Conservation (phyloP, 257 asterid genomes). For the Cruciata laevipes region DNA sequence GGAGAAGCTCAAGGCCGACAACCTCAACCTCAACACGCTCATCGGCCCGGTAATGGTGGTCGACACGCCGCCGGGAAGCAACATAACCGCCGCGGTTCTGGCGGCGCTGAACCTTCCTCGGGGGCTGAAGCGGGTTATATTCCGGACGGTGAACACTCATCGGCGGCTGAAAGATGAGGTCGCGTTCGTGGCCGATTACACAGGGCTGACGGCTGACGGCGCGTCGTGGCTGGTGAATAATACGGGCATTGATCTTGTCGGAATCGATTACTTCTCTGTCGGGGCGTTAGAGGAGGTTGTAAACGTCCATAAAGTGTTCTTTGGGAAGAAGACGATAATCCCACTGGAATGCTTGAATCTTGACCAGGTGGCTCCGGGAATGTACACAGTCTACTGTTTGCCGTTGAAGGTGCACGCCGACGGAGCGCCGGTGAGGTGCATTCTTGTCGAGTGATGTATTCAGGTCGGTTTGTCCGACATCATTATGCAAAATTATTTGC, state of each 20-base stretch:
- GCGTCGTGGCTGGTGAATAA: slow-evolving; percentile 25
- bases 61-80: not conserved
- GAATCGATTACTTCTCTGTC: slow-evolving; percentile 28
- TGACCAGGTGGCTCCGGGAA: slow-evolving; percentile 17
- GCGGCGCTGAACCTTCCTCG: not conserved
- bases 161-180: slow-evolving; percentile 15
- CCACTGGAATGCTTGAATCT: slow-evolving; percentile 29
- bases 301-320: slow-evolving; percentile 16
- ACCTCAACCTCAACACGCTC: not conserved
- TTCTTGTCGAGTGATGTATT: slow-evolving; percentile 14
- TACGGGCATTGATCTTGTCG: slow-evolving; percentile 22
- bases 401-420: slow-evolving; percentile 25
- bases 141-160: not conserved
- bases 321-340: slow-evolving; percentile 14
- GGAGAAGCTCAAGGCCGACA: not conserved
- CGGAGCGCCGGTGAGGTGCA: slow-evolving; percentile 36
- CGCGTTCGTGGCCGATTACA: slow-evolving; percentile 9
- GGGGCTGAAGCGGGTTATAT: not conserved
- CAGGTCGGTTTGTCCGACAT: no score
- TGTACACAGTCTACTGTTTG: slow-evolving; percentile 25
- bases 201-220: slow-evolving; percentile 24
- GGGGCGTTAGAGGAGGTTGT: not conserved
- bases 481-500: no score
- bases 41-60: not conserved
- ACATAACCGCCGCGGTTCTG: not conserved